These are phyloP conservation scores for Caloboletus firmus DNA, from an alignment of 1,284 basidiomycete genomes.

Conservation along the genomic window DNA sequence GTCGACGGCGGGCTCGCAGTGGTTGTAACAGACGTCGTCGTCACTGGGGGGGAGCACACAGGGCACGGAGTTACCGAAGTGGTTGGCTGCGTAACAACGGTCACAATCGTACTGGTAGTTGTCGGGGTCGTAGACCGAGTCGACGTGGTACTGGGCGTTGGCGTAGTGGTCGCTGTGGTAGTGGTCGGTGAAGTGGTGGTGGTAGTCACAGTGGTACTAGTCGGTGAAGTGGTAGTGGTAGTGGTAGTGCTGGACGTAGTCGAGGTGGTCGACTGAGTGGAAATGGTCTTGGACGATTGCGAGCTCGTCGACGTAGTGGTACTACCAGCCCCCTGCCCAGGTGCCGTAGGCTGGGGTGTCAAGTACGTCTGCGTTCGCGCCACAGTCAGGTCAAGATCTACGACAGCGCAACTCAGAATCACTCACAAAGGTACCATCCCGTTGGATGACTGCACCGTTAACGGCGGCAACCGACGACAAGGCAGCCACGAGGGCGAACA, in stretches of 20 bases:
- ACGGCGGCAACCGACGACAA: slow-evolving; percentile 16
- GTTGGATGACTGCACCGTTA: slow-evolving; percentile 18
- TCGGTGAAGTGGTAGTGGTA: not conserved
- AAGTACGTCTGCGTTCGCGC: slow-evolving; percentile 6
- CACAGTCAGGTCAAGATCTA: not conserved
- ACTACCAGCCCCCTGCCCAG: not conserved
- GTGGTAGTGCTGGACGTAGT: not conserved
- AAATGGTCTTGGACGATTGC: not conserved
- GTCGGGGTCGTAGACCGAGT: not conserved
- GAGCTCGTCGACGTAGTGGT: not conserved
- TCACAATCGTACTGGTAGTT: not conserved
- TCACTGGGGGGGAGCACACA: not conserved
- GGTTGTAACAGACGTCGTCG: not conserved
- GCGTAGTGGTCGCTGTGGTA: not conserved
- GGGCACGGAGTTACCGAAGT: not conserved
- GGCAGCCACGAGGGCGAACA: slow-evolving; percentile 7
- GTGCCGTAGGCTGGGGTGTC: slow-evolving; percentile 7
- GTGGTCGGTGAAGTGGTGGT: not conserved
- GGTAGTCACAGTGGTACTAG: not conserved
- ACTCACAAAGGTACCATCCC: slow-evolving; percentile 21
- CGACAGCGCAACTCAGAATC: fast-evolving
- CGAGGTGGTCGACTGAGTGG: not conserved
- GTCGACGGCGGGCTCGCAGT: not conserved
- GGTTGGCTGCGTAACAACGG: not conserved
- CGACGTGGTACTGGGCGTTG: not conserved